phyloP scores from a whole-genome alignment of 176 grass and related monocot genomes.

The Aegilops sharonensis region DNA sequence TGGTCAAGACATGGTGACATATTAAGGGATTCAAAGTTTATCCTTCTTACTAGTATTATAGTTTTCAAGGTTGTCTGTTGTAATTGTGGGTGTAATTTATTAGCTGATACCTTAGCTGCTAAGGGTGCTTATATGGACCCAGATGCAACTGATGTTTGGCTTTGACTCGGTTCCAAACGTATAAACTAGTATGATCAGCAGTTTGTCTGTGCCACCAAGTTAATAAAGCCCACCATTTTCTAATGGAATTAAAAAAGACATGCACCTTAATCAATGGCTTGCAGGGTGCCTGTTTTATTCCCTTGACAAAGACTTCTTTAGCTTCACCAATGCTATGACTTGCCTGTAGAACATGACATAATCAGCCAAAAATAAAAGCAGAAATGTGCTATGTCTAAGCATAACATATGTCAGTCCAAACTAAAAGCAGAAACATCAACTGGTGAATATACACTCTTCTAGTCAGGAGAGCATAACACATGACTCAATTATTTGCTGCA shows the following conservation, averaged over 20 bases:
- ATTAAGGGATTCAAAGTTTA: neutral
- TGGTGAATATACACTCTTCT: neutral
- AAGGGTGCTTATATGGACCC: neutral
- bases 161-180: neutral
- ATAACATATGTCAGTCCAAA: conserved; percentile 22
- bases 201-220: neutral
- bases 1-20: too few species aligned
- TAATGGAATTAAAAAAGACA: neutral
- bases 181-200: neutral
- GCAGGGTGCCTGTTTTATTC: conserved; percentile 67
- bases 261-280: conserved; percentile 75
- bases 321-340: conserved; percentile 67
- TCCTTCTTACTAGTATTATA: neutral
- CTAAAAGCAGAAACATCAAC: neutral
- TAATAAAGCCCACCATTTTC: neutral
- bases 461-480: conserved; percentile 2
- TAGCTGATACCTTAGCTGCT: neutral
- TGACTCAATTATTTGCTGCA: conserved; percentile 12
- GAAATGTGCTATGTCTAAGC: conserved; percentile 43
- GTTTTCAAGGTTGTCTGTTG: neutral
- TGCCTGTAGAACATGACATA: conserved; percentile 46
- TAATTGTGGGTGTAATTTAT: neutral
- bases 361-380: conserved; percentile 26
- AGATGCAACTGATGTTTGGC: neutral
- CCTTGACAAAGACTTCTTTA: conserved; percentile 65